phyloP scores from a whole-genome alignment of 140 eudicot species.

The Cichorium intybus region DNA sequence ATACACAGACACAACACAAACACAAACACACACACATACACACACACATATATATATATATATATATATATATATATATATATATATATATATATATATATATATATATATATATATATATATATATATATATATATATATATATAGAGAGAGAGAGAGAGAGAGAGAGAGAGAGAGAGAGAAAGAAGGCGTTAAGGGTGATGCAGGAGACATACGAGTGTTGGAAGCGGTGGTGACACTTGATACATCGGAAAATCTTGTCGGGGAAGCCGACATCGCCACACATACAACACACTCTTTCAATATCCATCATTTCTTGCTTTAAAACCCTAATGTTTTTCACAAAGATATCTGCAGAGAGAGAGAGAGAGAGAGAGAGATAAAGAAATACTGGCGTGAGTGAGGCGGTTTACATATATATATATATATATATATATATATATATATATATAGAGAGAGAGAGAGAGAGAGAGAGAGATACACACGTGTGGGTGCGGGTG shows the following conservation, averaged over 20 bases:
- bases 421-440: background rate
- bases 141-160: background rate
- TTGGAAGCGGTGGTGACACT: constrained; percentile 46
- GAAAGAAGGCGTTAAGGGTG: background rate
- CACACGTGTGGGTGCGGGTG: constrained; percentile 31
- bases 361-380: background rate
- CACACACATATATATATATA: too few relatives aligned
- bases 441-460: background rate
- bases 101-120: too few relatives aligned
- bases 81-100: too few relatives aligned
- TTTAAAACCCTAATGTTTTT: background rate
- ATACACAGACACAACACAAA: too few relatives aligned
- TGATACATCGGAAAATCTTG: constrained; percentile 48
- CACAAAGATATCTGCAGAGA: too few relatives aligned
- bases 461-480: background rate
- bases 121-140: too few relatives aligned
- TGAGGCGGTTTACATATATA: constrained; percentile 6
- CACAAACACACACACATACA: too few relatives aligned
- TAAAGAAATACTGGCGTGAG: constrained; percentile 3
- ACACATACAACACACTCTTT: constrained; percentile 54
- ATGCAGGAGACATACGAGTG: constrained; percentile 40
- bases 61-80: too few relatives aligned
- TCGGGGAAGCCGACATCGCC: constrained; percentile 57
- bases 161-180: background rate
- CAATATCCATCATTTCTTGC: constrained; percentile 31